These are phyloP conservation scores for Phialemoniopsis sp. DNA, from an alignment of 2,329 filamentous ascomycete genomes.

Conservation along the genomic window DNA sequence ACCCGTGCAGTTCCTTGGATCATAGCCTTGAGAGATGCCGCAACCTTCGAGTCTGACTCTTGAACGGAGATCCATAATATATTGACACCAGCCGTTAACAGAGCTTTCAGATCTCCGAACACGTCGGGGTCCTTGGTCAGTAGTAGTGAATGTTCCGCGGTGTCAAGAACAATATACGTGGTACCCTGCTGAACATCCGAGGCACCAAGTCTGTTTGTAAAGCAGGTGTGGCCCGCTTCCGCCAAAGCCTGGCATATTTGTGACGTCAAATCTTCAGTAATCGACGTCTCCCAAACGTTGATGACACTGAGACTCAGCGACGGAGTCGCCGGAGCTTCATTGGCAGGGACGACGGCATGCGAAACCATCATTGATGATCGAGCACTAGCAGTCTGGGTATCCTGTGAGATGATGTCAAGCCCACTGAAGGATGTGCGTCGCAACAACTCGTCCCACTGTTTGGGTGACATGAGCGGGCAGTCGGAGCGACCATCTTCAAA, in stretches of 20 bases:
- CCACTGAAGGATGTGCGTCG: conserved; percentile 13
- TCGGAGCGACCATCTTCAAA: conserved; percentile 1
- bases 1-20: neutral
- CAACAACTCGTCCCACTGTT: conserved; percentile 17
- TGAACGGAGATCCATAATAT: conserved; percentile 1
- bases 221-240: neutral
- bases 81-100: conserved; percentile 1
- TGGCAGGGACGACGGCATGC: neutral
- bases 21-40: neutral
- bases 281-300: neutral
- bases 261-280: neutral
- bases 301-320: neutral
- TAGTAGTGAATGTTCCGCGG: neutral
- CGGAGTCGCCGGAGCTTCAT: neutral
- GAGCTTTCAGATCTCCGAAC: neutral
- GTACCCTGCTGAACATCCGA: neutral
- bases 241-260: neutral
- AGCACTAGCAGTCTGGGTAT: conserved; percentile 5
- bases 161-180: neutral
- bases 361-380: conserved; percentile 2
- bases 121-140: neutral
- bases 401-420: conserved; percentile 14
- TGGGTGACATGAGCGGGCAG: conserved; percentile 1
- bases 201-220: neutral
- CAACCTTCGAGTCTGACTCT: neutral